Evolutionary conservation across 352 stramenopile species (phyloP), one percentile per base, ranked within the genome.

Genomic region (Hyaloperonospora brassicae): DNA sequence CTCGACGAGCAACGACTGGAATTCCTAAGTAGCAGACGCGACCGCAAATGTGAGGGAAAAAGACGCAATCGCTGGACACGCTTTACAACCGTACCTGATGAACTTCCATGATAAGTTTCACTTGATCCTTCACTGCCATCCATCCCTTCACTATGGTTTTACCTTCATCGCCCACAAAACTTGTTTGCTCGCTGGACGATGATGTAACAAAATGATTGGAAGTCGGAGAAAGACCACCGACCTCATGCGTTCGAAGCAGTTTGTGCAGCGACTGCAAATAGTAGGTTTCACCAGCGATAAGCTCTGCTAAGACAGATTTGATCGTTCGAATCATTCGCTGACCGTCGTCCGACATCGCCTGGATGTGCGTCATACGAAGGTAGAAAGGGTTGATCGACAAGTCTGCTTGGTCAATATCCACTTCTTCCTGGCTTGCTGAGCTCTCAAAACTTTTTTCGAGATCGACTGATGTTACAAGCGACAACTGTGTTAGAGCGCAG

Each of bases 391-490:
- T 90, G 39, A 68, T 76, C 10, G 59, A 56, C 9, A 84, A 57
- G 38, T 90, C 76, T 21, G 71, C 64, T 23, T 63, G 48, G 45
- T 81, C 50, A 2, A 73, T 58, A 43, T 86, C 70, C 7, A 68
- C 50, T 1, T 77, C 66, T 7, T 79, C 57, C 55, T 78, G 65
- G 7, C 56, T 57, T 17, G 60, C 74, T 25, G 88, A 72, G 42
- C 78, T 72, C 11, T 76, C 68, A 52, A 93, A 87, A 0, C 72
- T 74, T 35, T 87, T 72, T 43, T 90, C 76, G 39, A 93, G 86
- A 52, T 93, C 79, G 14, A 64, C 82, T 91, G 54, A 53, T 17
- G 55, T 47, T 22, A 52, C 14, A 45, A 39, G 11, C 25, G 38
- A 24, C 39, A 48, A 0, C 13, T 24, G 46, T 30, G 39, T 55